These are phyloP conservation scores for Eucalyptus marginata DNA, from an alignment of 345 rosid genomes.

Conservation along the genomic window DNA sequence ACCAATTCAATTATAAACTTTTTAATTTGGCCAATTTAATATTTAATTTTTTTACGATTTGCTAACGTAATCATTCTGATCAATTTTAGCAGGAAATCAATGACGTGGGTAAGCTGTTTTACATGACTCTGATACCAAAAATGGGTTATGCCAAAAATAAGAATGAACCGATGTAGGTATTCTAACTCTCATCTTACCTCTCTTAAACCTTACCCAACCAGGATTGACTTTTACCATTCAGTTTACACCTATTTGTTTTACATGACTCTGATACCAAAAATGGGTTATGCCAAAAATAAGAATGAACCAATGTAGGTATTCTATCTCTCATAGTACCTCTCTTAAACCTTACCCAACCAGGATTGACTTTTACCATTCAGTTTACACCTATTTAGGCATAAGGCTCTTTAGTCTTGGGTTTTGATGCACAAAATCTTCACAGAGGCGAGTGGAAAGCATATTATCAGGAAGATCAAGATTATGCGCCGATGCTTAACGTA, in stretches of 20 bases:
- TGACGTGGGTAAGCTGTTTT: fast-evolving
- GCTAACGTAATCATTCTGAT: fast-evolving
- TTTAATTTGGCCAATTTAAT: background rate
- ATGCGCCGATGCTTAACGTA: fast-evolving
- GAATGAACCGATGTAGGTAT: background rate
- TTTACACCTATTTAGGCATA: background rate
- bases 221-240: no score
- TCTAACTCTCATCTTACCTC: background rate
- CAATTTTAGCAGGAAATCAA: fast-evolving
- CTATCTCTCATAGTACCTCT: background rate
- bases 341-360: background rate
- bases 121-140: background rate
- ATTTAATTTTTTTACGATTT: background rate
- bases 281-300: background rate
- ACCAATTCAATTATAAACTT: background rate
- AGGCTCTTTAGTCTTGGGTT: background rate
- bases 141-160: background rate
- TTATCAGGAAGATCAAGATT: no score
- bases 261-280: background rate
- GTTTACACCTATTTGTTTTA: background rate
- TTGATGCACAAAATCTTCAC: background rate
- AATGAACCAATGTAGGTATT: background rate
- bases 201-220: background rate
- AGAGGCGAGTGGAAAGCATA: background rate
- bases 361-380: no score